phyloP scores from a whole-genome alignment of 176 grass and related monocot species.

The Avena eriantha region DNA sequence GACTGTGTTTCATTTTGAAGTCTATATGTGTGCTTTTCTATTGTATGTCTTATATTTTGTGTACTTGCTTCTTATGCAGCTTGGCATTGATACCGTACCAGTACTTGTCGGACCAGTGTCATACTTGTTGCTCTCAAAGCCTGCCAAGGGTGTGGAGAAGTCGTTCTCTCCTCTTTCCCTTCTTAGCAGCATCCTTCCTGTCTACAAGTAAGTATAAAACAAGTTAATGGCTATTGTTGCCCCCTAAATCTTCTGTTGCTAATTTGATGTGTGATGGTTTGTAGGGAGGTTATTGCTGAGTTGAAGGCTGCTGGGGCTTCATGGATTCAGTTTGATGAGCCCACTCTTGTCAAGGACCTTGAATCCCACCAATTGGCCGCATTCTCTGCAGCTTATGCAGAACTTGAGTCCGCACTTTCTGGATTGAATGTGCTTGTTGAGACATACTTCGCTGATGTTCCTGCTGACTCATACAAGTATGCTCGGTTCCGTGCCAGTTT shows the following conservation, averaged over 20 bases:
- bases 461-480: constrained; percentile 85
- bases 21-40: not conserved
- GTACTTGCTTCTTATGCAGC: constrained; percentile 49
- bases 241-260: constrained; percentile 27
- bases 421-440: constrained; percentile 82
- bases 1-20: not conserved
- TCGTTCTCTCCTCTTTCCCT: constrained; percentile 89
- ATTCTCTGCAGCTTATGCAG: constrained; percentile 77
- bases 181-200: constrained; percentile 73
- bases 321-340: constrained; percentile 98
- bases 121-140: constrained; percentile 94
- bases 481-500: constrained; percentile 21
- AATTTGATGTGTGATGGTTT: constrained; percentile 33
- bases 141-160: constrained; percentile 88
- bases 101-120: constrained; percentile 90
- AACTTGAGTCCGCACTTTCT: constrained; percentile 70
- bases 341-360: constrained; percentile 84
- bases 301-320: constrained; percentile 86
- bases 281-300: constrained; percentile 87
- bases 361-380: constrained; percentile 73
- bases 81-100: constrained; percentile 81
- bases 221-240: not conserved
- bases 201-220: constrained; percentile 83
- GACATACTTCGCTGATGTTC: constrained; percentile 92
- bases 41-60: constrained; percentile 13